Evolutionary conservation across 306 rosid genomes (phyloP).

Genomic region (Cucumis melo): DNA sequence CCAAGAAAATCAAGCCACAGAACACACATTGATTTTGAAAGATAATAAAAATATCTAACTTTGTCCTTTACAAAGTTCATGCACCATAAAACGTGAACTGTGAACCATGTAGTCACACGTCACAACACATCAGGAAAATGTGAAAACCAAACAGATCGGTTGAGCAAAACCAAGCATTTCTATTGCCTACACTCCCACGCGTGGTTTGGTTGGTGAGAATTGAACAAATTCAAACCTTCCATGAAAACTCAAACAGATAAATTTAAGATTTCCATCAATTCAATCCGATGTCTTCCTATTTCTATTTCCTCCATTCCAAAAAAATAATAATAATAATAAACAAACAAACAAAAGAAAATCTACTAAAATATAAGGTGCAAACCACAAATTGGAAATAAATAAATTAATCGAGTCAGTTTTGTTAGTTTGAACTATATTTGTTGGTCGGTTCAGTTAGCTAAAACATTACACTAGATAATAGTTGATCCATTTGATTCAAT

Average conservation of each 20-base stretch:
- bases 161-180: neutral
- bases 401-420: neutral
- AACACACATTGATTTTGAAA: neutral
- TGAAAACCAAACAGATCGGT: neutral
- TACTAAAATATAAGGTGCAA: neutral
- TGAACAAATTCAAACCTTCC: neutral
- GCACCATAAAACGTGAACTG: neutral
- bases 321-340: neutral
- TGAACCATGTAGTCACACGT: neutral
- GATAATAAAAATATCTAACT: neutral
- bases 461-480: neutral
- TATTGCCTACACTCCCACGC: neutral
- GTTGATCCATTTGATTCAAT: neutral
- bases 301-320: neutral
- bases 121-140: neutral
- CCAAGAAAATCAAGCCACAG: conserved; percentile 6
- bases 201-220: neutral
- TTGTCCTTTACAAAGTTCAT: neutral
- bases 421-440: neutral
- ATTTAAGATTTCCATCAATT: neutral
- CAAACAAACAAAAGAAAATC: neutral
- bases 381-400: neutral
- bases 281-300: neutral
- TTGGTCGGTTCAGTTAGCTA: neutral
- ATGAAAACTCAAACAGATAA: neutral